These are phyloP conservation scores for Aspergillus niger DNA, from an alignment of 2,329 filamentous ascomycete genomes.

Conservation along the genomic window DNA sequence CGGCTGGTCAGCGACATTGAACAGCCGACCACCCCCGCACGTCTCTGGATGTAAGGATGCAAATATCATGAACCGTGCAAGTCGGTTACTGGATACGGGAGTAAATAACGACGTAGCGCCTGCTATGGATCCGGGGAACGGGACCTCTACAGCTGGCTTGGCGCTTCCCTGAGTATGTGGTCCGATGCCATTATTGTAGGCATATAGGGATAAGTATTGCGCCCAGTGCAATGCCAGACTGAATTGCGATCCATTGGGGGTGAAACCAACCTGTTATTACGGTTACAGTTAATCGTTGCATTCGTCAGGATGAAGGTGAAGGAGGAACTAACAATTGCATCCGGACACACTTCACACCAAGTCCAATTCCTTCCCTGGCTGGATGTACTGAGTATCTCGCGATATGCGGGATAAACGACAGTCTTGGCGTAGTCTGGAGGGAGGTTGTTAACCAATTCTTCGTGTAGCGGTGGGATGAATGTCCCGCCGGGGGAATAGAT, in stretches of 20 bases:
- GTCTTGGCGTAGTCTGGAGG: slow-evolving; percentile 32
- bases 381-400: slow-evolving; percentile 22
- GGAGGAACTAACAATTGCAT: slow-evolving; percentile 22
- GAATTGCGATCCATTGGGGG: slow-evolving; percentile 32
- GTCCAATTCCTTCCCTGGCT: slow-evolving; percentile 35
- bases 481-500: slow-evolving; percentile 28
- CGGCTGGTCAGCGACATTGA: slow-evolving; percentile 33
- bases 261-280: slow-evolving; percentile 29
- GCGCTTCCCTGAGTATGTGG: background rate
- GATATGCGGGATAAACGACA: slow-evolving; percentile 33
- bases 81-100: slow-evolving; percentile 30
- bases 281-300: background rate
- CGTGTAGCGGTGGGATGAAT: slow-evolving; percentile 33
- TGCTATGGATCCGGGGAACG: slow-evolving; percentile 29
- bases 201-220: slow-evolving; percentile 34
- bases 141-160: slow-evolving; percentile 15
- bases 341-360: slow-evolving; percentile 39
- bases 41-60: slow-evolving; percentile 29
- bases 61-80: slow-evolving; percentile 31
- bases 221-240: slow-evolving; percentile 33
- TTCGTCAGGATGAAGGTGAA: background rate
- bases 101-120: slow-evolving; percentile 27
- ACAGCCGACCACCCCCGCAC: slow-evolving; percentile 26
- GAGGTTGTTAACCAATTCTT: slow-evolving; percentile 32
- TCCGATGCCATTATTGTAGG: slow-evolving; percentile 25